Evolutionary conservation across 2,329 filamentous ascomycete species (phyloP).

Genomic region (Neofusicoccum ribis): DNA sequence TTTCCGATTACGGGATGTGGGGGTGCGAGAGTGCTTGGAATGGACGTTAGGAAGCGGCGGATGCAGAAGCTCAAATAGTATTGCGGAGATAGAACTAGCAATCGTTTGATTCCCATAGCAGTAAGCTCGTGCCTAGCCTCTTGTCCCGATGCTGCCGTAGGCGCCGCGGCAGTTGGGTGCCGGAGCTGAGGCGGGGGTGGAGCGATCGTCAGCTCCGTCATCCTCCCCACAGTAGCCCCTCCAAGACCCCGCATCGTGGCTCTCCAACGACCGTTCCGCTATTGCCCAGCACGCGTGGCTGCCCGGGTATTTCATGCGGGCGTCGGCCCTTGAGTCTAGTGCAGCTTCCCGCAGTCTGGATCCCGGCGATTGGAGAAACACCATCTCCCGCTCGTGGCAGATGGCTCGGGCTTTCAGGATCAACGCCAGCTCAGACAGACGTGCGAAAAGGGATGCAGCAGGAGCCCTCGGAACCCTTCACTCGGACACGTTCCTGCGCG

Average conservation of each 20-base stretch:
- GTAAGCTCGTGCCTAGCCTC: neutral
- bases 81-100: constrained; percentile 9
- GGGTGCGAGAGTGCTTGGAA: neutral
- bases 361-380: neutral
- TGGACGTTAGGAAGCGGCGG: neutral
- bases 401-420: neutral
- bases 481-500: neutral
- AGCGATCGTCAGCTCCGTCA: constrained; percentile 17
- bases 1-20: neutral
- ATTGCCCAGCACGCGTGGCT: neutral
- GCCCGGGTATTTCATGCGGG: no score
- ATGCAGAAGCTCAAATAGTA: neutral
- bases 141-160: neutral
- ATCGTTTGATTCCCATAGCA: neutral
- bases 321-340: neutral
- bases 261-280: neutral
- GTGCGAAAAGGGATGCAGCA: neutral
- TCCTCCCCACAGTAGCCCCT: constrained; percentile 16
- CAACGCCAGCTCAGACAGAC: neutral
- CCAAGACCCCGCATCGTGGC: constrained; percentile 9
- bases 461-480: neutral
- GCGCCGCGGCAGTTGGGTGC: constrained; percentile 13
- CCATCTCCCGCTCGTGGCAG: no score
- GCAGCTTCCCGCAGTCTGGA: neutral
- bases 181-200: constrained; percentile 14